These are phyloP conservation scores for Aspergillus piperis DNA, from an alignment of 2,329 filamentous ascomycete species.

Conservation along the genomic window DNA sequence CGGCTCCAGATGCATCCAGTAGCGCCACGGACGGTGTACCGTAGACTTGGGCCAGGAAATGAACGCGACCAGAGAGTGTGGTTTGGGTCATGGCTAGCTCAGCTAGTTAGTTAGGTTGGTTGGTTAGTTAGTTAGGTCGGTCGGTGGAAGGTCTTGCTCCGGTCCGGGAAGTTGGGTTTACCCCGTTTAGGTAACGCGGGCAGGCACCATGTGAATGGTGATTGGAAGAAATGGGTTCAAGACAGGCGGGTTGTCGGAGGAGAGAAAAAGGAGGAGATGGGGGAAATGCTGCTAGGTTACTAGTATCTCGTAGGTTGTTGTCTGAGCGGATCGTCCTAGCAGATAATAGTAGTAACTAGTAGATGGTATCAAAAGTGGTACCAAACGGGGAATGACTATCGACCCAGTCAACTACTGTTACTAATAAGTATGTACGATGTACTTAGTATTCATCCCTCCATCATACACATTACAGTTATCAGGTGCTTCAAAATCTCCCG, in stretches of 20 bases:
- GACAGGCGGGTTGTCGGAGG: too few species aligned
- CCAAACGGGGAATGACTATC: neutral
- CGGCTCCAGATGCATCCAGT: slow-evolving; percentile 8
- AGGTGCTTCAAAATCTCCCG: neutral
- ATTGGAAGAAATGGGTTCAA: neutral
- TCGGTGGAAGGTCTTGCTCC: slow-evolving; percentile 3
- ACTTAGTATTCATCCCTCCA: too few species aligned
- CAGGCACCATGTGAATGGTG: neutral
- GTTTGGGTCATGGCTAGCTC: neutral
- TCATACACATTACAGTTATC: too few species aligned
- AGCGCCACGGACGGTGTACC: slow-evolving; percentile 21
- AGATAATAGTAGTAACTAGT: too few species aligned
- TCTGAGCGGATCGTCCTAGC: too few species aligned
- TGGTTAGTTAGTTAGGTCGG: neutral
- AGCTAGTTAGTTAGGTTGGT: too few species aligned
- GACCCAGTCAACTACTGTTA: neutral
- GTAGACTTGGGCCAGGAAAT: slow-evolving; percentile 16
- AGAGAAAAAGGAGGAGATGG: too few species aligned
- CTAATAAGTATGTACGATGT: too few species aligned
- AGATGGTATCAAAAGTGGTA: neutral
- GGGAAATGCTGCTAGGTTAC: neutral
- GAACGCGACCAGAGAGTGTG: slow-evolving; percentile 6
- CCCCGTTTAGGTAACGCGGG: neutral
- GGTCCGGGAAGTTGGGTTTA: neutral
- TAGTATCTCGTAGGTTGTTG: neutral